Evolutionary conservation across 306 rosid genomes (phyloP).

Genomic region (Fragaria ananassa): DNA sequence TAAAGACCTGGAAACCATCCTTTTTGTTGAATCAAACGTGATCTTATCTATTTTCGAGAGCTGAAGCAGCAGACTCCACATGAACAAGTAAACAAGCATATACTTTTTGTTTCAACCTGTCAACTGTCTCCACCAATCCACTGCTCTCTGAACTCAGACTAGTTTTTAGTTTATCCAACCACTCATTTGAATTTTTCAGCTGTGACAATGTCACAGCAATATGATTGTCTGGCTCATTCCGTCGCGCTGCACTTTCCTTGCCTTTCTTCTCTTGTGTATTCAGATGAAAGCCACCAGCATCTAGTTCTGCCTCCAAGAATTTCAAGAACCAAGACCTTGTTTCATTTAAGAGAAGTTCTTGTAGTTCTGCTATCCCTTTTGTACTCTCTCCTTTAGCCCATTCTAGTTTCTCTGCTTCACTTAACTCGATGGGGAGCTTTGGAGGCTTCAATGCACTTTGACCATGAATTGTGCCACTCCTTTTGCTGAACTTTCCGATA

Average conservation of each 20-base stretch:
- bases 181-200: slow-evolving; percentile 84
- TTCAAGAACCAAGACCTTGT: slow-evolving; percentile 84
- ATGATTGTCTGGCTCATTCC: slow-evolving; percentile 51
- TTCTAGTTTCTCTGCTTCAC: slow-evolving; percentile 64
- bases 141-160: slow-evolving; percentile 39
- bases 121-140: slow-evolving; percentile 46
- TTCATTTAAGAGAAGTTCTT: slow-evolving; percentile 56
- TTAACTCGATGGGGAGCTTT: slow-evolving; percentile 41
- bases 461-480: slow-evolving; percentile 21
- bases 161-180: slow-evolving; percentile 69
- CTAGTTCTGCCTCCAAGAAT: slow-evolving; percentile 71
- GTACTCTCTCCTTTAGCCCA: slow-evolving; percentile 67
- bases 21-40: slow-evolving; percentile 34
- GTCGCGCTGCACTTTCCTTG: slow-evolving; percentile 44
- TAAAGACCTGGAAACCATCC: background rate
- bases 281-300: slow-evolving; percentile 65
- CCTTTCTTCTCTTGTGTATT: slow-evolving; percentile 54
- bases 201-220: slow-evolving; percentile 70
- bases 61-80: slow-evolving; percentile 79
- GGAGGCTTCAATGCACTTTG: slow-evolving; percentile 42
- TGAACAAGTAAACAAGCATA: slow-evolving; percentile 73
- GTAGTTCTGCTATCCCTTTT: slow-evolving; percentile 56
- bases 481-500: slow-evolving; percentile 45
- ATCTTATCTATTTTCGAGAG: slow-evolving; percentile 55
- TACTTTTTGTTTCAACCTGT: slow-evolving; percentile 65